Base-by-base conservation (phyloP, 2,329 filamentous ascomycete genomes). In the Bipolaris sorokiniana region DNA sequence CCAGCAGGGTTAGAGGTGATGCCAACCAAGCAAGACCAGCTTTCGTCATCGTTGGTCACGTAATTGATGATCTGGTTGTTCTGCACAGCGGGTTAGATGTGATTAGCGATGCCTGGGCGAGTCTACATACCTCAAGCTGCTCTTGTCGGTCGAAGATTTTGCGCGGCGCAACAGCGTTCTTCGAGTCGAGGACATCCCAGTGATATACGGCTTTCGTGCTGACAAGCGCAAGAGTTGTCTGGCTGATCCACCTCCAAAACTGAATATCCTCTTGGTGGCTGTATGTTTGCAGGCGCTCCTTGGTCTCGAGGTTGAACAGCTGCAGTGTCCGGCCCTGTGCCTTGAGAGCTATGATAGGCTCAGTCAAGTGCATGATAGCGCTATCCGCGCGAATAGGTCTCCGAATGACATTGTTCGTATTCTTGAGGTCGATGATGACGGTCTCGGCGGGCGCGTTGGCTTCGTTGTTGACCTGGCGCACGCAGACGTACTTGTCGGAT, bases 21-120 rank as follows among this genome's bases (percentile, higher is more conserved):
- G 71, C 95, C 95, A 56, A 99, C 92, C 54, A 97, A 89, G 28
- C 96, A 93, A 88, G 96, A 96, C 95, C 95, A 99, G 80, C 97
- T 97, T 76, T 92, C 92, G 65, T 99, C 94, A 64, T 89, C 87
- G 78, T 94, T 97, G 69, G 96, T 91, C 68, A 94, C 92, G 81
- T 99, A 99, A 82, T 98, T 99, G 86, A 99, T 99, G 79, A 99
- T 99, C 86, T 99, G 95, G 80, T 92, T 96, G 65, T 90, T 90
- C 91, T 96, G 70, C 37, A 61, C 3, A 42, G 10, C 28, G 18
- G 18, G 16, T 57, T 57, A 57, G 54, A 54, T 36, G 20, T 49
- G 51, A 58, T 66, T 52, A 63, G 62, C 5, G 22, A 46, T 22
- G 20, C 44, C 23, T 26, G 48, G 48, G 41, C 36, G 28, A 10